Conservation (phyloP, 441 rosid species). For the Populus hybrid region DNA sequence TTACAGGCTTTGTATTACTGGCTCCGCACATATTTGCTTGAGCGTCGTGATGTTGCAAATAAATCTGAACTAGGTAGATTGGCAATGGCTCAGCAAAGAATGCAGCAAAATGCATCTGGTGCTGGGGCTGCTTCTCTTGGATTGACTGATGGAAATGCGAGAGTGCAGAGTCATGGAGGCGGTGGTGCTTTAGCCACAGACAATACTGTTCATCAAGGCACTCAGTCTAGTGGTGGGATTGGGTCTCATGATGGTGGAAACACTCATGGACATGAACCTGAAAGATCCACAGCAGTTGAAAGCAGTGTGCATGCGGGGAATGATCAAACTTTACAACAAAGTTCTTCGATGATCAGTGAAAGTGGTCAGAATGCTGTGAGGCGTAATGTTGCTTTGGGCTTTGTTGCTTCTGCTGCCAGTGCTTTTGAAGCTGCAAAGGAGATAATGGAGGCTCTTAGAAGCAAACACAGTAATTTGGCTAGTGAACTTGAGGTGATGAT, state of each 20-base stretch:
- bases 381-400: slow-evolving; percentile 57
- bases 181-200: slow-evolving; percentile 59
- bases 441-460: slow-evolving; percentile 94
- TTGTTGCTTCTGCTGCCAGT: slow-evolving; percentile 77
- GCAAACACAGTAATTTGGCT: slow-evolving; percentile 96
- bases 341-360: slow-evolving; percentile 60
- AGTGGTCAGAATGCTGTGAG: slow-evolving; percentile 60
- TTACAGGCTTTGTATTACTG: no score
- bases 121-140: slow-evolving; percentile 52
- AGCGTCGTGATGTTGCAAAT: no score
- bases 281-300: slow-evolving; percentile 55
- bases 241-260: slow-evolving; percentile 74
- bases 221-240: slow-evolving; percentile 52
- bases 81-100: slow-evolving; percentile 86
- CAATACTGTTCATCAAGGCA: slow-evolving; percentile 63
- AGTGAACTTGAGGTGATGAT: slow-evolving; percentile 87
- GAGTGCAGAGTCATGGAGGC: slow-evolving; percentile 48
- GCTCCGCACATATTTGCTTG: no score
- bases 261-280: slow-evolving; percentile 82
- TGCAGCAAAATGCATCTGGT: slow-evolving; percentile 72
- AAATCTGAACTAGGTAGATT: slow-evolving; percentile 77
- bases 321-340: slow-evolving; percentile 75
- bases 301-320: slow-evolving; percentile 56
- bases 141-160: slow-evolving; percentile 49
- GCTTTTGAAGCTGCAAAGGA: slow-evolving; percentile 99